Evolutionary conservation across 768 basidiomycete species (phyloP), one percentile per base, ranked within the genome.

Genomic region (Phlebiopsis flavidoalba): DNA sequence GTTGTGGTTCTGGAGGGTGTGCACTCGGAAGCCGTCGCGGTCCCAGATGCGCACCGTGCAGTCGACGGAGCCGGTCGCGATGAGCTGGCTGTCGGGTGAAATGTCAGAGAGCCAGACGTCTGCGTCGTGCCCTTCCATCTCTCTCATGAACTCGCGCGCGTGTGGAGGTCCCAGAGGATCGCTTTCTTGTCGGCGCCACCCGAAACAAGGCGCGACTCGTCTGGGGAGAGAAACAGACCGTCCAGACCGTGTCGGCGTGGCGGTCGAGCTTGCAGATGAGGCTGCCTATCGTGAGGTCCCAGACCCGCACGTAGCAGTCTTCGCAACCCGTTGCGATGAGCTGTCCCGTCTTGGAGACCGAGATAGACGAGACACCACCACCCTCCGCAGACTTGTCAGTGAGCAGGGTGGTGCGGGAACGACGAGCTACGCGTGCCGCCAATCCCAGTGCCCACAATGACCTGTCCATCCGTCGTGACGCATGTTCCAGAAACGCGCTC

Each of bases 271-370:
- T 48, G 17, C 8, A 5, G n/a, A 24, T 21, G 15, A 63, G 45
- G 2, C n/a, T 53, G 17, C 64, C 64, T n/a, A 63, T 61, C 43
- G 24, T n/a, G 15, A 63, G 43, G 54, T 74, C 70, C 71, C 74
- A 74, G 4, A 74, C 55, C 5, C 65, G 43, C 19, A 73, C 57
- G 2, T 66, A 66, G 31, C 60, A 63, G 57, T 73, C 71, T 8
- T 53, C 40, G 31, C 69, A 73, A 2, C 63, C 71, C 0, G 70
- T 72, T 1, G 66, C 67, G 53, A 73, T 58, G 21, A 60, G 57
- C 17, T 22, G 60, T 1, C 67, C 69, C 60, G 67, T 59, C 31
- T 59, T 60, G 0, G 69, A 66, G 37, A 61, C 63, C 15, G 61
- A 62, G 7, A 69, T 46, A 10, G 62, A 35, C 2, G 45, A 49